These are phyloP conservation scores for Cyberlindnera euphorbiae DNA, from an alignment of 805 yeast genomes.

Conservation along the genomic window DNA sequence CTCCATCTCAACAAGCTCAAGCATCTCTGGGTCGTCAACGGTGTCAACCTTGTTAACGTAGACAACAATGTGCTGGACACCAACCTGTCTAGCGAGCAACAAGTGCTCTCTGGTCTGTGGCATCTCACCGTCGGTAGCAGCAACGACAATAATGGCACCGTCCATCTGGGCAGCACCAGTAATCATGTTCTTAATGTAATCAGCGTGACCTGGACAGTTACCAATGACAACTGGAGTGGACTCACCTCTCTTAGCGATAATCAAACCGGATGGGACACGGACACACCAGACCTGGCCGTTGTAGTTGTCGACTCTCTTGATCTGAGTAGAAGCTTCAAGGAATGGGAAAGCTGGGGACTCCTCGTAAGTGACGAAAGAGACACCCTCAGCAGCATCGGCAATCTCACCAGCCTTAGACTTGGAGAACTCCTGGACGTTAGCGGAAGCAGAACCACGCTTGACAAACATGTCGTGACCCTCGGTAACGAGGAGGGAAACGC, in stretches of 20 bases:
- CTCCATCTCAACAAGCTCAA: conserved; percentile 99
- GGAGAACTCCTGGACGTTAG: neutral
- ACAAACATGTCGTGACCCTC: conserved; percentile 2
- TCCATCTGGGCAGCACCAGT: conserved; percentile 99
- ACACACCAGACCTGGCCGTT: conserved; percentile 2
- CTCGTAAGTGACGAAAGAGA: conserved; percentile 1
- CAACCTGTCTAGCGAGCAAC: conserved; percentile 98
- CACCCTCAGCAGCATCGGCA: neutral
- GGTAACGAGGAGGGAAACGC: neutral
- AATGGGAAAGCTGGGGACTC: neutral
- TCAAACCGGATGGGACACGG: conserved; percentile 3
- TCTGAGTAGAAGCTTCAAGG: neutral
- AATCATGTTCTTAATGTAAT: conserved; percentile 97
- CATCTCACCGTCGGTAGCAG: conserved; percentile 99
- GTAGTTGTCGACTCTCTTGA: conserved; percentile 1
- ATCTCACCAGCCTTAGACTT: neutral
- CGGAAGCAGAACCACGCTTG: conserved; percentile 1
- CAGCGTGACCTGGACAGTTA: conserved; percentile 90
- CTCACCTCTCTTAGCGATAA: conserved; percentile 1
- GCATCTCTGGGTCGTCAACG: conserved; percentile 97
- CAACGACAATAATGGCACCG: conserved; percentile 98
- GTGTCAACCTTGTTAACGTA: conserved; percentile 98
- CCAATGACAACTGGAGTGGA: neutral
- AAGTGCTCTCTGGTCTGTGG: conserved; percentile 99
- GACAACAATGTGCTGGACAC: conserved; percentile 96